phyloP scores from a whole-genome alignment of 2,329 filamentous ascomycete species.

The Didymosphaeria variabile region DNA sequence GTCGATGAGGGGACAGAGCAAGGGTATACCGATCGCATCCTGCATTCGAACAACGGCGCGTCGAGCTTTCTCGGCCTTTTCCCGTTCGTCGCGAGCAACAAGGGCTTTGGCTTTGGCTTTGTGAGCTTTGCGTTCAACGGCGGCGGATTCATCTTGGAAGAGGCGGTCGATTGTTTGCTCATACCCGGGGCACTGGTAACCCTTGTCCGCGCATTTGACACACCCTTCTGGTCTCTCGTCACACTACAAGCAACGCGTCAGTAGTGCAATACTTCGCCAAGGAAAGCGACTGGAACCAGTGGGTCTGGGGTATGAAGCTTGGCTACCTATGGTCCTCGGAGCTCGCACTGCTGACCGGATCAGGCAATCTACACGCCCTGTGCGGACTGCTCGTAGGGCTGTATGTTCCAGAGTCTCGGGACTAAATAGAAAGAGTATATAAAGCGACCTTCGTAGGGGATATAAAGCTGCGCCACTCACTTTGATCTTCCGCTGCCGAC shows the following conservation, averaged over 20 bases:
- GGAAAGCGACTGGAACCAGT: not conserved
- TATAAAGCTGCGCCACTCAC: slow-evolving; percentile 31
- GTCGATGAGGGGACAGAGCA: slow-evolving; percentile 37
- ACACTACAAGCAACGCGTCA: slow-evolving; percentile 30
- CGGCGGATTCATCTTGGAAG: slow-evolving; percentile 44
- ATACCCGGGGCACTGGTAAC: slow-evolving; percentile 42
- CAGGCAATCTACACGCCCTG: not conserved
- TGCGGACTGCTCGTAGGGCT: slow-evolving; percentile 1
- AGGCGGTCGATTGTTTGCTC: slow-evolving; percentile 38
- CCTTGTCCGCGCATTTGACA: slow-evolving; percentile 35
- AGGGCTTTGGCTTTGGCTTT: slow-evolving; percentile 43
- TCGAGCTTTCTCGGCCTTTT: slow-evolving; percentile 10
- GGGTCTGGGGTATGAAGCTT: not conserved
- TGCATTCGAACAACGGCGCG: slow-evolving; percentile 18
- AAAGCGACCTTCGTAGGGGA: not conserved
- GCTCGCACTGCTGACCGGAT: slow-evolving; percentile 11
- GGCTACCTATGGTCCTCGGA: not conserved
- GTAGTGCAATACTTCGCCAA: not conserved
- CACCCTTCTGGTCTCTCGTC: slow-evolving; percentile 41
- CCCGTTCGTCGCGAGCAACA: slow-evolving; percentile 32
- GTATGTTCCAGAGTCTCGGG: not conserved
- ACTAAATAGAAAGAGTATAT: not conserved
- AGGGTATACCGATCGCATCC: slow-evolving; percentile 21
- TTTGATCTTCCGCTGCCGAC: slow-evolving; percentile 54
- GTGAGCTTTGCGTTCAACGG: slow-evolving; percentile 37